These are phyloP conservation scores for Penicillium malachiteum DNA, from an alignment of 495 filamentous ascomycete species.

Conservation along the genomic window DNA sequence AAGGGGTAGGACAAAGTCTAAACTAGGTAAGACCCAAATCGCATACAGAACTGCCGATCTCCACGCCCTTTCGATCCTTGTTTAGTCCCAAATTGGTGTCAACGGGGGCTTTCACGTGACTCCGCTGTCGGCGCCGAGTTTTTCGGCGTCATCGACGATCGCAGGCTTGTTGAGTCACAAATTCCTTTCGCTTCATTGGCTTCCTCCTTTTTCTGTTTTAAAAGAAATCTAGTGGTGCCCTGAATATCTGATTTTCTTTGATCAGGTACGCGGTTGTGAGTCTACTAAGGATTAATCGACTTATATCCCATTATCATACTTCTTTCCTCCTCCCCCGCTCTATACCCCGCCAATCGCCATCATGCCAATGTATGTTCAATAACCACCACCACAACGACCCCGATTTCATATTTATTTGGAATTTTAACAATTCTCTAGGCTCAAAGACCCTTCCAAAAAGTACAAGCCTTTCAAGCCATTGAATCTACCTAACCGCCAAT, in stretches of 20 bases:
- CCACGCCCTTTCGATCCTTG: neutral
- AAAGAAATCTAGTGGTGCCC: slow-evolving; percentile 2
- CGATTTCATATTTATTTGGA: neutral
- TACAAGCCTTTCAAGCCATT: slow-evolving; percentile 80
- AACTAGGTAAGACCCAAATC: neutral
- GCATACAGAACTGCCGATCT: neutral
- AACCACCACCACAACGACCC: neutral
- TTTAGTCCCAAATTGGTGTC: neutral
- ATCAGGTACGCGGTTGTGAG: neutral
- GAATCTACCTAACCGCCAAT: slow-evolving; percentile 82
- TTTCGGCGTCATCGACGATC: slow-evolving; percentile 26
- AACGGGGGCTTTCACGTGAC: slow-evolving; percentile 23
- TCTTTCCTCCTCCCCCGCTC: slow-evolving; percentile 18
- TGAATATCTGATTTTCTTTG: neutral
- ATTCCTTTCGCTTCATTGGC: slow-evolving; percentile 24
- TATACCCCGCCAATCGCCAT: slow-evolving; percentile 31
- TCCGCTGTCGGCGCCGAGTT: slow-evolving; percentile 33
- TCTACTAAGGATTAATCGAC: neutral
- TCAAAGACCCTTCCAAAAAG: slow-evolving; percentile 91
- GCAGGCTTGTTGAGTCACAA: slow-evolving; percentile 26
- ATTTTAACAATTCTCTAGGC: slow-evolving; percentile 52
- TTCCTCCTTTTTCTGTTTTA: slow-evolving; percentile 13
- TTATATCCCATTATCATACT: slow-evolving; percentile 16
- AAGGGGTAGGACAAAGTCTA: neutral
- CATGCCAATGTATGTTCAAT: slow-evolving; percentile 42